Percentiles rank a stretch among this genome's conserved stretches.
Evolutionary conservation across 2,329 filamentous ascomycete genomes (phyloP).

Genomic region (Sordariomycetes sp.): DNA sequence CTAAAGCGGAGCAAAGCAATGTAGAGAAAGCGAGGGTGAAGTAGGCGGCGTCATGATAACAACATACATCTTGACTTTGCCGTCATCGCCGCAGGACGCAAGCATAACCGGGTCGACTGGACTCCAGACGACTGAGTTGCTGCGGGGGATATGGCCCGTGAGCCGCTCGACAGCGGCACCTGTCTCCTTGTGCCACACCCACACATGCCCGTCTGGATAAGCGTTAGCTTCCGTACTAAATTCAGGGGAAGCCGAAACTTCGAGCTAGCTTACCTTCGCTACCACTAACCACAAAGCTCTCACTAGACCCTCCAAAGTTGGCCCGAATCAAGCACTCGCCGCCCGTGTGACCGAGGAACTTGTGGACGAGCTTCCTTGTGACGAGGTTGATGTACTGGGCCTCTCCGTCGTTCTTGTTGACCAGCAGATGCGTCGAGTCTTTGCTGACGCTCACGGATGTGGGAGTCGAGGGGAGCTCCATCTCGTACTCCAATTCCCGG

Average conservation of each 20-base stretch:
- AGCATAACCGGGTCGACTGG: constrained; percentile 72
- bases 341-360: constrained; percentile 64
- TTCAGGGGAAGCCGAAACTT: background rate
- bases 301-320: constrained; percentile 75
- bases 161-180: constrained; percentile 65
- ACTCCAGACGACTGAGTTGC: constrained; percentile 85
- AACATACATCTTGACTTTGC: constrained; percentile 70
- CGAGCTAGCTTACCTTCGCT: constrained; percentile 43
- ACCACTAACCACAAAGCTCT: constrained; percentile 83
- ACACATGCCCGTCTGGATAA: constrained; percentile 47
- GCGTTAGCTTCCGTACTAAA: background rate
- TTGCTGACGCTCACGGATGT: constrained; percentile 71
- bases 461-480: constrained; percentile 45
- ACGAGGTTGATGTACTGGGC: constrained; percentile 69
- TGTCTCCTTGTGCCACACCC: constrained; percentile 84
- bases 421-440: constrained; percentile 68
- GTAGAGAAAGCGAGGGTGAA: background rate
- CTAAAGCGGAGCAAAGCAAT: background rate
- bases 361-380: constrained; percentile 56
- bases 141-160: constrained; percentile 60
- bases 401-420: constrained; percentile 68
- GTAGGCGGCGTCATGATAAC: background rate
- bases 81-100: constrained; percentile 83
- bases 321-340: constrained; percentile 70
- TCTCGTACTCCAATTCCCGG: constrained; percentile 59